Percentiles rank a stretch among this genome's conserved stretches.
Conservation (phyloP, 2,329 filamentous ascomycete species). For the Colletotrichum liriopes region DNA sequence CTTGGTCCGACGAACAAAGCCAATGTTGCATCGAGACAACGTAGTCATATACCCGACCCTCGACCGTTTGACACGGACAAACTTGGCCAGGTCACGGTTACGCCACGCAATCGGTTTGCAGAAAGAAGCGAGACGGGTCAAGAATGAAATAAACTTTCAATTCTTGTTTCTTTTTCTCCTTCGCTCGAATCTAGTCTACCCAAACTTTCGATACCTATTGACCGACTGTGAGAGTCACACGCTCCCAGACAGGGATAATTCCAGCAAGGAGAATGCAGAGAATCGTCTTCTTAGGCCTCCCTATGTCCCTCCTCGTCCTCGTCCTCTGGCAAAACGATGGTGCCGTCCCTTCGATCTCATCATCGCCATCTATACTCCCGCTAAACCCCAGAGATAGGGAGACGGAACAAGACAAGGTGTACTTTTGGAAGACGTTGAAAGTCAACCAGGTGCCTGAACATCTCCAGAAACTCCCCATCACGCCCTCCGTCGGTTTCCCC, state of each 20-base stretch:
- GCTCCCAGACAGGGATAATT: background rate
- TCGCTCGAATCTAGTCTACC: too few relatives aligned
- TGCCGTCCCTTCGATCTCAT: background rate
- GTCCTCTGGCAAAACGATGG: conserved; percentile 21
- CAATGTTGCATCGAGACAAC: background rate
- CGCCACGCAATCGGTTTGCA: too few relatives aligned
- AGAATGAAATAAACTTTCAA: too few relatives aligned
- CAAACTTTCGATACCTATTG: too few relatives aligned
- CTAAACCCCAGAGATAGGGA: conserved; percentile 6
- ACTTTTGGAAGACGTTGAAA: conserved; percentile 45
- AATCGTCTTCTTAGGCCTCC: conserved; percentile 16
- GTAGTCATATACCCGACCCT: background rate
- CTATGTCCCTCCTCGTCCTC: conserved; percentile 20
- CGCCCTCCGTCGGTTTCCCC: conserved; percentile 49
- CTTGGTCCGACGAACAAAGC: background rate
- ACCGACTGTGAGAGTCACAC: background rate
- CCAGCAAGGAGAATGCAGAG: background rate
- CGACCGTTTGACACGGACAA: background rate
- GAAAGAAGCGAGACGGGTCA: too few relatives aligned
- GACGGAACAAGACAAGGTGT: background rate
- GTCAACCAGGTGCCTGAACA: conserved; percentile 44
- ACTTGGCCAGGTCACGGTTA: too few relatives aligned
- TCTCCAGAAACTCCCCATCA: conserved; percentile 51
- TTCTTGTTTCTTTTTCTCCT: too few relatives aligned
- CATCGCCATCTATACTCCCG: background rate